A percentile compares a stretch with the other conserved stretches of the same genome.
Evolutionary conservation across 257 asterid species (phyloP).

Genomic region (Gynochthodes officinalis): DNA sequence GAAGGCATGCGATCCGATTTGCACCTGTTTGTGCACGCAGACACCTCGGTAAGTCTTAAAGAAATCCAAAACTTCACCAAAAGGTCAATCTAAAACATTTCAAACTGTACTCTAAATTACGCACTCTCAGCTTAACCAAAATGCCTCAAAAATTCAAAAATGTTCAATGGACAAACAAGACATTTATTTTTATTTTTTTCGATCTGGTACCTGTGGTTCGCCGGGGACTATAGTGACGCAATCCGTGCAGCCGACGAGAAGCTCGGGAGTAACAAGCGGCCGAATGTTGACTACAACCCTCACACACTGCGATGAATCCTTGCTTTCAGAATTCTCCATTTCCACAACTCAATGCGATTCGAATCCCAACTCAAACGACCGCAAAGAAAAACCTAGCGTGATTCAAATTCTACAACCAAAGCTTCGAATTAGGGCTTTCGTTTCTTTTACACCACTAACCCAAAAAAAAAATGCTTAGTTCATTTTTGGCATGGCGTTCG

Average conservation of each 20-base stretch:
- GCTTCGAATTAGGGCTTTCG: not conserved
- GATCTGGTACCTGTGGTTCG: constrained; percentile 62
- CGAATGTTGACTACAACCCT: constrained; percentile 85
- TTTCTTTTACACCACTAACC: not conserved
- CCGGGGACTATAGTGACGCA: constrained; percentile 71
- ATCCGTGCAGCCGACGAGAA: constrained; percentile 84
- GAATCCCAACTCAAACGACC: not conserved
- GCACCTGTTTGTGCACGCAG: constrained; percentile 60
- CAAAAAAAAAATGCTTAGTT: not conserved
- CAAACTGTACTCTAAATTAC: not conserved
- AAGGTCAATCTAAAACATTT: not conserved
- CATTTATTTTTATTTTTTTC: too few relatives aligned
- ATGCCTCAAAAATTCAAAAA: too few relatives aligned
- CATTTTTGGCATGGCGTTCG: not conserved
- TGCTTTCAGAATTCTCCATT: constrained; percentile 61
- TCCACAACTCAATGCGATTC: constrained; percentile 17
- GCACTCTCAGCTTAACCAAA: too few relatives aligned
- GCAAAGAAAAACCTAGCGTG: constrained; percentile 6
- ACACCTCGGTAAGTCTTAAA: constrained; percentile 4
- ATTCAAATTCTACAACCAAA: not conserved
- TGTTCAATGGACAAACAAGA: not conserved
- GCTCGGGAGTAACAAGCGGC: constrained; percentile 90
- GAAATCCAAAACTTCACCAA: not conserved
- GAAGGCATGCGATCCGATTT: constrained; percentile 91
- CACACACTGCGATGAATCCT: constrained; percentile 65